phyloP scores from a whole-genome alignment of 2,329 filamentous ascomycete species.

The Aspergillus clavatus region DNA sequence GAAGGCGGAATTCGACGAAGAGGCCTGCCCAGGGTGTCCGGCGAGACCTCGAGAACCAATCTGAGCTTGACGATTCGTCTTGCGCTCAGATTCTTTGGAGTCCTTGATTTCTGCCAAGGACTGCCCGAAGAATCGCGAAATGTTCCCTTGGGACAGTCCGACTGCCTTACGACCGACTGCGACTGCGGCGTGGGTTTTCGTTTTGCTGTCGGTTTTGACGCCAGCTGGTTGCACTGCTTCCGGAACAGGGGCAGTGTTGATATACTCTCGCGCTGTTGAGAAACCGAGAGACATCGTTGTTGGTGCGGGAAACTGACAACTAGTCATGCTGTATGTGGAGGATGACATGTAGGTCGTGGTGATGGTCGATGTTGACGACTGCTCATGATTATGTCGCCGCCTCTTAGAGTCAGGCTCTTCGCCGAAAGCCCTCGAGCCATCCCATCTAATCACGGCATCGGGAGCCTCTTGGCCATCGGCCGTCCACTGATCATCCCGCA shows the following conservation, averaged over 20 bases:
- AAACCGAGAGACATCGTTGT: constrained; percentile 52
- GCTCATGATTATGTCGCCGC: constrained; percentile 23
- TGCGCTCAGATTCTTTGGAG: constrained; percentile 9
- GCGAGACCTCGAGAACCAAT: constrained; percentile 8
- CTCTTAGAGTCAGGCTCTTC: constrained; percentile 26
- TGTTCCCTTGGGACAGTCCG: constrained; percentile 47
- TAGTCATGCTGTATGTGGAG: constrained; percentile 60
- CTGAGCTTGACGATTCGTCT: constrained; percentile 9
- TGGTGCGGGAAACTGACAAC: constrained; percentile 36
- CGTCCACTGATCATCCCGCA: constrained; percentile 63
- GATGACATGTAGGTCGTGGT: constrained; percentile 31
- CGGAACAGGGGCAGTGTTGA: constrained; percentile 28
- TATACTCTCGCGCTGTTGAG: constrained; percentile 57
- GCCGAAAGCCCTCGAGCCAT: constrained; percentile 21
- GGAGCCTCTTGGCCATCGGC: constrained; percentile 53
- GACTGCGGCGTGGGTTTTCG: constrained; percentile 23
- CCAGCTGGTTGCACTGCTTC: constrained; percentile 8
- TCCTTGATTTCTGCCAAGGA: constrained; percentile 18
- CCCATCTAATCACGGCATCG: constrained; percentile 36
- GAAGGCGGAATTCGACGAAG: constrained; percentile 9
- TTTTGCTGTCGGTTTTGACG: constrained; percentile 27
- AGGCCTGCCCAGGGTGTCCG: constrained; percentile 4
- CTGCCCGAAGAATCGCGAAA: constrained; percentile 49
- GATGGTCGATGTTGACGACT: constrained; percentile 8
- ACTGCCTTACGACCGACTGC: constrained; percentile 34